phyloP scores from a whole-genome alignment of 768 basidiomycete species.

The Suillus luteus region DNA sequence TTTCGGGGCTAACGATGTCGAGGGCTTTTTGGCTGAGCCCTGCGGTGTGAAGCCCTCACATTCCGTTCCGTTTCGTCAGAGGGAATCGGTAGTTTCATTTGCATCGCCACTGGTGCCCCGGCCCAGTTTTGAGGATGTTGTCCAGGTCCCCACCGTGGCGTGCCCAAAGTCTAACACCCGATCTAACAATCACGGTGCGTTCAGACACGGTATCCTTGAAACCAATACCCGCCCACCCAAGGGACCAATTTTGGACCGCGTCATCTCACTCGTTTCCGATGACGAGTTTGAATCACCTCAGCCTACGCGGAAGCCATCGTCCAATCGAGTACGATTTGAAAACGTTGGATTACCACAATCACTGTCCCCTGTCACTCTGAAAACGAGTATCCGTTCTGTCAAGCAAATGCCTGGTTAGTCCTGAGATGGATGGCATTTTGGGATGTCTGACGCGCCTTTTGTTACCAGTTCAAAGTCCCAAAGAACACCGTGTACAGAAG shows the following conservation, averaged over 20 bases:
- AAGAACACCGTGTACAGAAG: background rate
- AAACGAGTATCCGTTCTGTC: background rate
- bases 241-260: background rate
- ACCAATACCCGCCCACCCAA: background rate
- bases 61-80: background rate
- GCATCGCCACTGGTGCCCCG: conserved; percentile 2
- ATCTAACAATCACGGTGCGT: background rate
- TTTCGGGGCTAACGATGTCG: background rate
- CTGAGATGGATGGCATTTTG: background rate
- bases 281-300: background rate
- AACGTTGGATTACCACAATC: background rate
- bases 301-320: background rate
- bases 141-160: background rate
- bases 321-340: conserved; percentile 2
- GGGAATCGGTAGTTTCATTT: background rate
- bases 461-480: background rate
- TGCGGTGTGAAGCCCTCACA: background rate
- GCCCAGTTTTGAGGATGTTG: background rate
- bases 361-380: background rate
- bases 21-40: background rate
- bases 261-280: background rate
- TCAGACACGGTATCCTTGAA: background rate
- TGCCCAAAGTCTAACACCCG: background rate
- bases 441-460: background rate
- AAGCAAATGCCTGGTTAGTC: background rate